Conservation (phyloP, 108 stramenopile species). For the Ochromonas danica region DNA sequence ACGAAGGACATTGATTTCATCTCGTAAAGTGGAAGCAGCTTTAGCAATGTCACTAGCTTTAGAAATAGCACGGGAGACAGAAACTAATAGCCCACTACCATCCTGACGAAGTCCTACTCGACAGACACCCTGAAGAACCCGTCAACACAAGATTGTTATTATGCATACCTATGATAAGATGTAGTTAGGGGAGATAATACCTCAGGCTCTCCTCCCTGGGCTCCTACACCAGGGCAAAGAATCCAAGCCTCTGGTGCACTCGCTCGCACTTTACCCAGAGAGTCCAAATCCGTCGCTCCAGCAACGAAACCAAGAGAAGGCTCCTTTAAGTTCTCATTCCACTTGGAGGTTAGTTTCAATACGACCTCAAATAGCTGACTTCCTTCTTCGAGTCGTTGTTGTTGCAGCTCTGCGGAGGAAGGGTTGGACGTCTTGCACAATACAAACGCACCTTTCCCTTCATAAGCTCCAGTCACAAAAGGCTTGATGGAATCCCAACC, state of each 20-base stretch:
- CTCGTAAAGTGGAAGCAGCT: conserved; percentile 73
- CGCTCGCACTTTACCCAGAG: conserved; percentile 69
- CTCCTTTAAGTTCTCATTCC: too few species aligned
- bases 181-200: background rate
- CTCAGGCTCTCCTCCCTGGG: conserved; percentile 85
- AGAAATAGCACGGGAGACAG: conserved; percentile 87
- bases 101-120: conserved; percentile 71
- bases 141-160: background rate
- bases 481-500: conserved; percentile 92
- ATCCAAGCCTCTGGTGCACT: conserved; percentile 83
- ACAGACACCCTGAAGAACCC: conserved; percentile 51
- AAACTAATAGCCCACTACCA: conserved; percentile 80
- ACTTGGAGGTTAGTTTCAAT: too few species aligned
- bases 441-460: conserved; percentile 79
- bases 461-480: conserved; percentile 73
- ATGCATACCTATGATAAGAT: background rate
- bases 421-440: conserved; percentile 98
- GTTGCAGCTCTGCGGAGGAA: conserved; percentile 68
- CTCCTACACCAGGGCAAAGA: conserved; percentile 94
- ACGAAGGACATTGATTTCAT: conserved; percentile 54
- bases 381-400: too few species aligned
- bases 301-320: conserved; percentile 76
- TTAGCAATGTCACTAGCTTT: conserved; percentile 71
- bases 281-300: conserved; percentile 87
- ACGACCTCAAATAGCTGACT: too few species aligned